Evolutionary conservation across 2,329 filamentous ascomycete species (phyloP), one percentile per base, ranked within the genome.

Genomic region (Cadophora malorum): DNA sequence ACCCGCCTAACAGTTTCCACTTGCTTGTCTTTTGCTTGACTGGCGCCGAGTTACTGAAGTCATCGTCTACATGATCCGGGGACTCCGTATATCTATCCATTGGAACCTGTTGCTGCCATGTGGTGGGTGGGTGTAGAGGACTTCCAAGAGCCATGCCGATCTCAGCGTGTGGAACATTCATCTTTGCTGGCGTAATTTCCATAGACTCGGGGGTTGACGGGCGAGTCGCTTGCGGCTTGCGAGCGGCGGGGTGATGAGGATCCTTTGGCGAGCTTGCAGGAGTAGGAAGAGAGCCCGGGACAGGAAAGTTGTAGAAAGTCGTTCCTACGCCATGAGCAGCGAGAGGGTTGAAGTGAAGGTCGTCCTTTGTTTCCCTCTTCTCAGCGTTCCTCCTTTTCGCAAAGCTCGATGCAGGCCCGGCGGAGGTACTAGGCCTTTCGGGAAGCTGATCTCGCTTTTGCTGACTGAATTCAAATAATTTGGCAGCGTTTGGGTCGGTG

Each of bases 121-220:
- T 60, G 38, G 69, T 65, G 28, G 76, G 73, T 53, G 70, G 79
- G 19, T 79, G 78, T n/a, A 83, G 80, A 28, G 91, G 91, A 74
- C 90, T 93, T 38, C 91, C 91, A 66, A 93, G 80, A 1, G 91
- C 91, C 84, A 94, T 89, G 10, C 91, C 91, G 69, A 94, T 93
- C 72, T 72, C 71, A 41, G 63, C 65, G 8, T 67, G 66, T 49
- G 63, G 59, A 25, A 69, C 68, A n/a, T 69, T 63, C 70, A 73
- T 73, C 21, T 55, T 69, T 35, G 59, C 52, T 21, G 62, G 52
- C 9, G 53, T 47, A 23, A 69, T 65, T 60, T 71, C 67, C 49
- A 71, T 68, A 23, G 73, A 71, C 9, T 72, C 70, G 31, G 69
- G 71, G n/a, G 70, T 71, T 8, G 64, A 45, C 35, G 72, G 62